Evolutionary conservation across 345 rosid genomes (phyloP).

Genomic region (Hirschfeldia incana): DNA sequence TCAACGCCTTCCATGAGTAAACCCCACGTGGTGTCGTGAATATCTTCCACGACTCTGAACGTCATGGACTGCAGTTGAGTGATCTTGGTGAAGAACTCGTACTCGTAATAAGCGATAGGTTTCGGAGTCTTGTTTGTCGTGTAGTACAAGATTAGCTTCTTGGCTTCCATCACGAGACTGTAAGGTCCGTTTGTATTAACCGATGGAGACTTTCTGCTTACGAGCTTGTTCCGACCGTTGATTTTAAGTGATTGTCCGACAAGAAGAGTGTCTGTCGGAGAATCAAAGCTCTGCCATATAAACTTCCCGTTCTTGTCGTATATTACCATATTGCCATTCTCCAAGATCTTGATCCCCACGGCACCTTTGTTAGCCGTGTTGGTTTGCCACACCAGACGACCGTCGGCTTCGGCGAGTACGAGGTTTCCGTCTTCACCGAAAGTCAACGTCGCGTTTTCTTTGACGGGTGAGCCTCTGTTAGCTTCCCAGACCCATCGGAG

Average conservation of each 20-base stretch:
- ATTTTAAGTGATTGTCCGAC: not conserved
- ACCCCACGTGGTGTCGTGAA: constrained; percentile 32
- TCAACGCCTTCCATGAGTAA: constrained; percentile 21
- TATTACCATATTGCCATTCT: constrained; percentile 67
- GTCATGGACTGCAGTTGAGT: not conserved
- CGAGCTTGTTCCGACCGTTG: not conserved
- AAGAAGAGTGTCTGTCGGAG: constrained; percentile 63
- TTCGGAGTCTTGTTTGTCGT: constrained; percentile 6
- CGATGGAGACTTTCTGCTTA: not conserved
- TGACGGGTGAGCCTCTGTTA: constrained; percentile 58
- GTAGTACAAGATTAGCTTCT: not conserved
- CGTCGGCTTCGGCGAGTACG: constrained; percentile 56
- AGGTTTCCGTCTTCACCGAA: constrained; percentile 59
- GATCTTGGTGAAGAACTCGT: not conserved
- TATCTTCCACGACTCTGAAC: not conserved
- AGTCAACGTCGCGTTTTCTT: constrained; percentile 56
- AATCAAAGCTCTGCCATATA: constrained; percentile 63
- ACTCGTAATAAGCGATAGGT: not conserved
- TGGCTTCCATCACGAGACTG: constrained; percentile 4
- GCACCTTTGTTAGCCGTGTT: constrained; percentile 62
- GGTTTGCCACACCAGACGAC: constrained; percentile 61
- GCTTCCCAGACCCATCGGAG: constrained; percentile 77
- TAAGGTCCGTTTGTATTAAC: not conserved
- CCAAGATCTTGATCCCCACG: constrained; percentile 47
- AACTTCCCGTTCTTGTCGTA: constrained; percentile 46